phyloP scores from a whole-genome alignment of 192 early-diverging fungal genomes.

The Phlyctochytrium bullatum region DNA sequence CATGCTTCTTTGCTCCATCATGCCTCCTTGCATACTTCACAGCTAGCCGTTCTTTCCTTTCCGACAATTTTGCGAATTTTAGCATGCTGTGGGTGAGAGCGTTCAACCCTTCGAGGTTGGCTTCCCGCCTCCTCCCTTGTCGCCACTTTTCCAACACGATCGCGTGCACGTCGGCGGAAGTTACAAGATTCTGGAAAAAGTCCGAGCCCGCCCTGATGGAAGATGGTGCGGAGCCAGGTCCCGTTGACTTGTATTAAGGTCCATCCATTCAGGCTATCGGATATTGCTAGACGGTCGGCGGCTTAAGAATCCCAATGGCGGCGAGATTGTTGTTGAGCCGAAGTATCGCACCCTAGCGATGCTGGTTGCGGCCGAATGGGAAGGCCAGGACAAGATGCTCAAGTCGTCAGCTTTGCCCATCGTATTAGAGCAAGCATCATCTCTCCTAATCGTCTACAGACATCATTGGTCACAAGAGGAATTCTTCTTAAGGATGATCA shows the following conservation, averaged over 20 bases:
- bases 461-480: conserved; percentile 82
- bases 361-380: conserved; percentile 91
- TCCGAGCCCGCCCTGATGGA: neutral
- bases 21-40: neutral
- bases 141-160: too few species aligned
- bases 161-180: too few species aligned
- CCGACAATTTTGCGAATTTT: too few species aligned
- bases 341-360: conserved; percentile 67
- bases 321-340: conserved; percentile 57
- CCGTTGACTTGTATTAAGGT: neutral
- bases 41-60: too few species aligned
- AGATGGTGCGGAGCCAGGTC: conserved; percentile 1
- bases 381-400: conserved; percentile 74
- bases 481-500: conserved; percentile 68
- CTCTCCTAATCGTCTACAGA: conserved; percentile 40
- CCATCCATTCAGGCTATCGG: neutral
- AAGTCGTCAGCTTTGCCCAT: conserved; percentile 86
- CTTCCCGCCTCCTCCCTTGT: too few species aligned
- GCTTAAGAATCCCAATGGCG: conserved; percentile 80
- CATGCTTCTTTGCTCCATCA: neutral
- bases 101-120: too few species aligned
- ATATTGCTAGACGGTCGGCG: conserved; percentile 68
- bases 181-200: conserved; percentile 22
- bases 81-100: too few species aligned
- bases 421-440: conserved; percentile 36